Conservation (phyloP, 2,329 filamentous ascomycete species). For the Neofusicoccum laricinum region DNA sequence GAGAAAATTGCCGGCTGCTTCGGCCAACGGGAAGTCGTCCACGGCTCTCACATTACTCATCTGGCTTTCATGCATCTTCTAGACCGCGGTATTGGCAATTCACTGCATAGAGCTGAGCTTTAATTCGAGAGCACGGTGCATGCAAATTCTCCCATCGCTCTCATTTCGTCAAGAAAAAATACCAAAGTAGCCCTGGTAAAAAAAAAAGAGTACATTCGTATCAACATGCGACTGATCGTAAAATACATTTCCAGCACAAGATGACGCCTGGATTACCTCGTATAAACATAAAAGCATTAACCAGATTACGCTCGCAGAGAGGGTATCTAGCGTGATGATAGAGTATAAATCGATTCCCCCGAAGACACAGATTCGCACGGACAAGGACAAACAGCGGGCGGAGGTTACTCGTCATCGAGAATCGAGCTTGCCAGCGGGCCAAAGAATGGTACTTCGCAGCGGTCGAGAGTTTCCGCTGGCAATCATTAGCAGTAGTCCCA, state of each 20-base stretch:
- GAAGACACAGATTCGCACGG: neutral
- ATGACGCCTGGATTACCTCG: neutral
- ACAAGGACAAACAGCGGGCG: neutral
- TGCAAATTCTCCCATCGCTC: too few species aligned
- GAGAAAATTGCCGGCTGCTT: slow-evolving; percentile 8
- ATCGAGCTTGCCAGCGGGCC: slow-evolving; percentile 83
- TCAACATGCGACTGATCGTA: neutral
- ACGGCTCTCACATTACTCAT: neutral
- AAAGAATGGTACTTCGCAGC: slow-evolving; percentile 85
- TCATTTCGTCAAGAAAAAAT: too few species aligned
- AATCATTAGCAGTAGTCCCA: neutral
- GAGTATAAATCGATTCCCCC: neutral
- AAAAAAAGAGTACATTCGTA: neutral
- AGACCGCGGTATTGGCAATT: too few species aligned
- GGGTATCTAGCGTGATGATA: neutral
- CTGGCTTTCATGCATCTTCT: neutral
- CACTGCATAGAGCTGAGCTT: too few species aligned
- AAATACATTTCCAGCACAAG: neutral
- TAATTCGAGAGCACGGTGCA: too few species aligned
- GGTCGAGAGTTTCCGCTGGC: slow-evolving; percentile 58
- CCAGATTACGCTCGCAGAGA: neutral
- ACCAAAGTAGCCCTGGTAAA: too few species aligned
- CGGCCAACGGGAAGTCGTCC: slow-evolving; percentile 12
- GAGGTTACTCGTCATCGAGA: slow-evolving; percentile 73
- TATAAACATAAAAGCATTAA: slow-evolving; percentile 7